A percentile compares a stretch with the other conserved stretches of the same genome.
Evolutionary conservation across 177 flowering plant genomes (phyloP).

Genomic region (Tripterygium wilfordii): DNA sequence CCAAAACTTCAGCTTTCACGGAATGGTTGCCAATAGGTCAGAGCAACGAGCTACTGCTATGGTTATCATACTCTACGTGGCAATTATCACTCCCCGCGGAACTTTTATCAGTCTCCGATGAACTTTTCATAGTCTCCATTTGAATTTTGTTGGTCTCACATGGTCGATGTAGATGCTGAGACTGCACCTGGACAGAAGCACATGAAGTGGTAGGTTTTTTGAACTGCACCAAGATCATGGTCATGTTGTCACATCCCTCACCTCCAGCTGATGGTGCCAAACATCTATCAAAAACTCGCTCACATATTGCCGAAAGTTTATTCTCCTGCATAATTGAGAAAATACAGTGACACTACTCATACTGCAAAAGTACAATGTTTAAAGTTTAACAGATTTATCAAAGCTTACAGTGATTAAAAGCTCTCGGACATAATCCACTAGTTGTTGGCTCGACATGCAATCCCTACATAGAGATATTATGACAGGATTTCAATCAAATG

Average conservation of each 20-base stretch:
- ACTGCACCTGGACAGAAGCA: no score
- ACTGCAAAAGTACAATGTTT: not conserved
- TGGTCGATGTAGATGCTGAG: no score
- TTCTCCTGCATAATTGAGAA: conserved; percentile 33
- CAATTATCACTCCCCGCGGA: no score
- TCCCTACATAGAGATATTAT: conserved; percentile 67
- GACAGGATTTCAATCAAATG: not conserved
- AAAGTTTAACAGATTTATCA: not conserved
- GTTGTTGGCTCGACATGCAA: conserved; percentile 94
- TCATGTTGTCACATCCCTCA: conserved; percentile 76
- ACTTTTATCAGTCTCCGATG: no score
- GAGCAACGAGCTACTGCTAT: no score
- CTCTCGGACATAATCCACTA: conserved; percentile 75
- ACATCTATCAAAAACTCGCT: conserved; percentile 46
- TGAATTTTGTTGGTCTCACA: no score
- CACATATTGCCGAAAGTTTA: conserved; percentile 49
- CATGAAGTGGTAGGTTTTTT: conserved; percentile 36
- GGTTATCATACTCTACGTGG: no score
- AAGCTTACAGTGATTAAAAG: conserved; percentile 59
- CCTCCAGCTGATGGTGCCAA: conserved; percentile 57
- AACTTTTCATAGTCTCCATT: no score
- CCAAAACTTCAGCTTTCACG: no score
- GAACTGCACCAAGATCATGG: conserved; percentile 64
- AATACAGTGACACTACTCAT: not conserved
- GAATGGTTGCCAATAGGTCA: no score